These are phyloP conservation scores for Nyctanthes arbortristis DNA, from an alignment of 257 asterid genomes.

Conservation along the genomic window DNA sequence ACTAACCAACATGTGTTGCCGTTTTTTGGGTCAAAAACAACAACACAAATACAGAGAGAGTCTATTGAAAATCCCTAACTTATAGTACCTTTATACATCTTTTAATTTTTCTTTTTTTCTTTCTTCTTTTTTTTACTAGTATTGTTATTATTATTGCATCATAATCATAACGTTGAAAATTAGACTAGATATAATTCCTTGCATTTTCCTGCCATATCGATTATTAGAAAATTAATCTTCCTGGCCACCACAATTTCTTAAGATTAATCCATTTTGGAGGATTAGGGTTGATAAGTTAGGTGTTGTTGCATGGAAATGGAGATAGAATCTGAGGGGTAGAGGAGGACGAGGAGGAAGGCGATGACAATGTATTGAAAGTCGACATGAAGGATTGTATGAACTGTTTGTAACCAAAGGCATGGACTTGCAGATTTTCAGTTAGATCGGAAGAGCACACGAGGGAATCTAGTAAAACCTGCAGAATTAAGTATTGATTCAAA, in stretches of 20 bases:
- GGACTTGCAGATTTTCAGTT: not conserved
- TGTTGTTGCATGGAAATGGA: conserved; percentile 19
- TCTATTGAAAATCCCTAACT: too few species aligned
- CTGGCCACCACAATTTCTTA: too few species aligned
- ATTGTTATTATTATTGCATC: too few species aligned
- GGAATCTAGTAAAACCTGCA: not conserved
- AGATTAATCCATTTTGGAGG: conserved; percentile 30
- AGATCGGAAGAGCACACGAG: conserved; percentile 10
- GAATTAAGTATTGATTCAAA: not conserved
- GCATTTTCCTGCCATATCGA: not conserved
- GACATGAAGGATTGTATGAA: conserved; percentile 11
- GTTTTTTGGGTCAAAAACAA: too few species aligned
- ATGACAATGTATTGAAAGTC: too few species aligned
- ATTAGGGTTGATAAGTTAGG: conserved; percentile 17
- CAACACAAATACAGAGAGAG: too few species aligned
- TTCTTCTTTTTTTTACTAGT: too few species aligned
- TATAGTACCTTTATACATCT: too few species aligned
- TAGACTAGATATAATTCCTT: too few species aligned
- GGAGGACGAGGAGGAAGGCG: conserved; percentile 5
- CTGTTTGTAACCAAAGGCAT: conserved; percentile 3
- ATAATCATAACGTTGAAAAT: too few species aligned
- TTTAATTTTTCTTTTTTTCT: too few species aligned
- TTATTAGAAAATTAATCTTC: not conserved
- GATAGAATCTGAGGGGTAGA: conserved; percentile 2
- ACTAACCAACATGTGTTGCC: too few species aligned